A percentile compares a stretch with the other conserved stretches of the same genome.
phyloP scores from a whole-genome alignment of 768 basidiomycete species.

The Russula griseocarnosa region DNA sequence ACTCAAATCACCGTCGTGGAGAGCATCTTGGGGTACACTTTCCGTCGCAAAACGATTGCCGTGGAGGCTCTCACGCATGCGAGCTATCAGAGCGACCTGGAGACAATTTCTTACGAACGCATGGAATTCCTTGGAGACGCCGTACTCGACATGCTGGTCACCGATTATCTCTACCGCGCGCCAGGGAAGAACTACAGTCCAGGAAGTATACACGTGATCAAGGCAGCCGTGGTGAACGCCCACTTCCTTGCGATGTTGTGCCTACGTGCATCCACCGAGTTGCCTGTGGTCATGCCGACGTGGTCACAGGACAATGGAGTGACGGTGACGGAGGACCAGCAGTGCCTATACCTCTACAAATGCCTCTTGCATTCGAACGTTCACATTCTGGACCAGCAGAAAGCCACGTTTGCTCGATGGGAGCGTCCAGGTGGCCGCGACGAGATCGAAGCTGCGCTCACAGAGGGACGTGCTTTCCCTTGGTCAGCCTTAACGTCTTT shows the following conservation, averaged over 20 bases:
- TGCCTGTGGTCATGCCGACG: slow-evolving; percentile 51
- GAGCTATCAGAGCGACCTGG: slow-evolving; percentile 56
- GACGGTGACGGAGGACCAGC: slow-evolving; percentile 39
- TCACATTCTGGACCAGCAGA: slow-evolving; percentile 59
- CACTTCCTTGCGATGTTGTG: slow-evolving; percentile 71
- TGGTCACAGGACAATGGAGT: slow-evolving; percentile 33
- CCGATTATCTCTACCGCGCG: slow-evolving; percentile 63
- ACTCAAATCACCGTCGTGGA: slow-evolving; percentile 55
- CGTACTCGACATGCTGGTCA: slow-evolving; percentile 71
- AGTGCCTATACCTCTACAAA: slow-evolving; percentile 56
- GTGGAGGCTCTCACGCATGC: slow-evolving; percentile 73
- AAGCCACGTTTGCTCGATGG: slow-evolving; percentile 51
- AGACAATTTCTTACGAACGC: slow-evolving; percentile 68
- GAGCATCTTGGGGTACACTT: slow-evolving; percentile 63
- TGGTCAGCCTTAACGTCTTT: slow-evolving; percentile 70
- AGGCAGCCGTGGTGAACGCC: slow-evolving; percentile 66
- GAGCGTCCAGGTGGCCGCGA: slow-evolving; percentile 37
- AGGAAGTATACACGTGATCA: slow-evolving; percentile 63
- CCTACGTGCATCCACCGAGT: slow-evolving; percentile 42
- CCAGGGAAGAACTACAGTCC: slow-evolving; percentile 64
- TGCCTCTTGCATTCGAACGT: slow-evolving; percentile 67
- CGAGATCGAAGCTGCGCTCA: slow-evolving; percentile 49
- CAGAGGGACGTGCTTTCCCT: slow-evolving; percentile 49
- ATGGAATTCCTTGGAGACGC: slow-evolving; percentile 77
- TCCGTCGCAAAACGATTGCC: slow-evolving; percentile 57